Conservation (phyloP, 164 flowering plant species). For the Kingdonia uniflora region DNA sequence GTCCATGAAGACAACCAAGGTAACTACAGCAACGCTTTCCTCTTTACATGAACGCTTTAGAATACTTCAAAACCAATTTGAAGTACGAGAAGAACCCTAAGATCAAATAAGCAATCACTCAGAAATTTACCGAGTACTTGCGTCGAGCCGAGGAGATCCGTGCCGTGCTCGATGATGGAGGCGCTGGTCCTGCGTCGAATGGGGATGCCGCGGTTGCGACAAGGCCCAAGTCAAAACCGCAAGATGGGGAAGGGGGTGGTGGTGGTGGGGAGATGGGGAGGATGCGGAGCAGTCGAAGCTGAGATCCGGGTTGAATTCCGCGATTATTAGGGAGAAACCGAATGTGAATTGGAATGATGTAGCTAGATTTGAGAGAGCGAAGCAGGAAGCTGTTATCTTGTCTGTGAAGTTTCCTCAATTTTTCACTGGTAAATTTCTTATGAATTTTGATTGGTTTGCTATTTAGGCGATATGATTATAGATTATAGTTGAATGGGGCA, state of each 20-base stretch:
- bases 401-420: constrained; percentile 91
- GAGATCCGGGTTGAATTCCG: constrained; percentile 72
- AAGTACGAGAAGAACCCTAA: constrained; percentile 97
- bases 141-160: constrained; percentile 98
- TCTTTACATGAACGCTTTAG: constrained; percentile 92
- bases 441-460: too few relatives aligned
- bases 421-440: constrained; percentile 70
- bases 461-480: too few relatives aligned
- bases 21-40: constrained; percentile 85
- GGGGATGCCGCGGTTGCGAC: constrained; percentile 86
- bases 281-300: constrained; percentile 84
- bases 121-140: constrained; percentile 89
- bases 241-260: constrained; percentile 28
- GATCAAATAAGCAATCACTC: constrained; percentile 83
- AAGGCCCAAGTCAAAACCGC: constrained; percentile 67
- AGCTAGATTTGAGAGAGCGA: constrained; percentile 92
- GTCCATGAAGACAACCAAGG: constrained; percentile 96
- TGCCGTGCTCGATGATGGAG: constrained; percentile 82
- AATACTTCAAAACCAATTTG: constrained; percentile 85
- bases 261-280: constrained; percentile 73
- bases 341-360: constrained; percentile 97
- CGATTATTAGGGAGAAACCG: constrained; percentile 94
- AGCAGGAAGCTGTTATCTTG: constrained; percentile 76
- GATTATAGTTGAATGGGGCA: too few relatives aligned
- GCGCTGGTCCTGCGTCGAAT: constrained; percentile 58